phyloP scores from a whole-genome alignment of 345 rosid genomes.

The Sisymbrium altissimum region DNA sequence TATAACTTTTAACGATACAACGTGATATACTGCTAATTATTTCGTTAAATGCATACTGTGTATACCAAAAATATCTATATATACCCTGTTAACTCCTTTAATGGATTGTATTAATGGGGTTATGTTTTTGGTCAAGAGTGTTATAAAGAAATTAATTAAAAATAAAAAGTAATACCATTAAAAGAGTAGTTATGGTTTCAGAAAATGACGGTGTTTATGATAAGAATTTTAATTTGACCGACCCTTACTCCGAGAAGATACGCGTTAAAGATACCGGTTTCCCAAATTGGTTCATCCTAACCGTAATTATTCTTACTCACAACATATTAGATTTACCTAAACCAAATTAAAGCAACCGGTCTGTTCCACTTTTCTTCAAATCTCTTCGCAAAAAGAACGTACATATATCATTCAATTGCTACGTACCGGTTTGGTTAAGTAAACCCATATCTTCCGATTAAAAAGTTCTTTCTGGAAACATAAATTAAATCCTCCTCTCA shows the following conservation, averaged over 20 bases:
- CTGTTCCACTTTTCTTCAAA: too few species aligned
- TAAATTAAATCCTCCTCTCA: conserved; percentile 18
- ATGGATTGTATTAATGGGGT: too few species aligned
- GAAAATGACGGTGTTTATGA: conserved; percentile 5
- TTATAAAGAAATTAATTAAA: too few species aligned
- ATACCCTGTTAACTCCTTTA: too few species aligned
- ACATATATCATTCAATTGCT: too few species aligned
- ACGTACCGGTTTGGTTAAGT: conserved; percentile 20
- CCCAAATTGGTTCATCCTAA: not conserved
- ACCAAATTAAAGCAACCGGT: not conserved
- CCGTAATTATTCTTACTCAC: not conserved
- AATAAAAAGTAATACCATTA: too few species aligned
- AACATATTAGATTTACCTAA: not conserved
- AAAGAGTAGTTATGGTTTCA: not conserved
- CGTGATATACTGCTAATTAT: too few species aligned
- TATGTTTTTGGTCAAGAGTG: not conserved
- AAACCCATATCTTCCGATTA: not conserved
- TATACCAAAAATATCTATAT: too few species aligned
- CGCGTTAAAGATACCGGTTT: conserved; percentile 12
- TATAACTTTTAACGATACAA: not conserved
- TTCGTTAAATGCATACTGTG: too few species aligned
- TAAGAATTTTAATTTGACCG: not conserved
- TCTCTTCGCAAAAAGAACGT: too few species aligned
- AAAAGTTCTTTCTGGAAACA: conserved; percentile 16
- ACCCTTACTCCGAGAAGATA: conserved; percentile 10